Evolutionary conservation across 768 basidiomycete species (phyloP).

Genomic region (Suillus subaureus): DNA sequence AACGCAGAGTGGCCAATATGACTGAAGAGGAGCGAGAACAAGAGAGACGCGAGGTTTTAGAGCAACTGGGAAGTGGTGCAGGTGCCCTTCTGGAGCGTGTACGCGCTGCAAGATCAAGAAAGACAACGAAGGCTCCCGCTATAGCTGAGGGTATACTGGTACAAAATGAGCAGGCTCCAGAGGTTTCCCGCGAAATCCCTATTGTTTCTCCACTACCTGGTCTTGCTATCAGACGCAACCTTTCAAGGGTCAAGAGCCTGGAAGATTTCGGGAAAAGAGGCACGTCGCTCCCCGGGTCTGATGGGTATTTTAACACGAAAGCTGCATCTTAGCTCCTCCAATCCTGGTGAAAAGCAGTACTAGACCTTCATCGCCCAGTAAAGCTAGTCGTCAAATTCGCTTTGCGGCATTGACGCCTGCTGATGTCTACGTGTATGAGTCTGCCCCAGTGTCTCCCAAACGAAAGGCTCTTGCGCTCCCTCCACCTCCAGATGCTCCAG

Average conservation of each 20-base stretch:
- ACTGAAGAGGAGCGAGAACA: conserved; percentile 66
- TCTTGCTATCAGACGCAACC: conserved; percentile 22
- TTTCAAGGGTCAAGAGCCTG: conserved; percentile 34
- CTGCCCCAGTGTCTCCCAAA: conserved; percentile 77
- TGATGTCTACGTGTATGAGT: conserved; percentile 85
- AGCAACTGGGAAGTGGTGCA: conserved; percentile 71
- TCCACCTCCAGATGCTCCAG: conserved; percentile 31
- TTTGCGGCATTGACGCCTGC: conserved; percentile 75
- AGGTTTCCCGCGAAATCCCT: conserved; percentile 12
- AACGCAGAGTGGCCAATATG: conserved; percentile 64
- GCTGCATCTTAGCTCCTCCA: conserved; percentile 43
- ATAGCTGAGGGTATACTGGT: not conserved
- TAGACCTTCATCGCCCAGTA: conserved; percentile 53
- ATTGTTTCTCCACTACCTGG: not conserved
- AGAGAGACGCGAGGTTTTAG: conserved; percentile 66
- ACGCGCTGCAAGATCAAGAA: conserved; percentile 39
- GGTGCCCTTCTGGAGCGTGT: conserved; percentile 61
- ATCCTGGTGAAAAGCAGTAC: conserved; percentile 51
- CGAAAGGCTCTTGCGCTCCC: conserved; percentile 58
- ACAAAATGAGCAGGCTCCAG: conserved; percentile 5
- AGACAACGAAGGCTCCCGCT: not conserved
- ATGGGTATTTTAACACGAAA: not conserved
- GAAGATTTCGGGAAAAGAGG: conserved; percentile 28
- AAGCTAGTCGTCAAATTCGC: conserved; percentile 57
- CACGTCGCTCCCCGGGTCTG: not conserved